phyloP scores from a whole-genome alignment of 768 basidiomycete species.

The Leccinum barrowsii region DNA sequence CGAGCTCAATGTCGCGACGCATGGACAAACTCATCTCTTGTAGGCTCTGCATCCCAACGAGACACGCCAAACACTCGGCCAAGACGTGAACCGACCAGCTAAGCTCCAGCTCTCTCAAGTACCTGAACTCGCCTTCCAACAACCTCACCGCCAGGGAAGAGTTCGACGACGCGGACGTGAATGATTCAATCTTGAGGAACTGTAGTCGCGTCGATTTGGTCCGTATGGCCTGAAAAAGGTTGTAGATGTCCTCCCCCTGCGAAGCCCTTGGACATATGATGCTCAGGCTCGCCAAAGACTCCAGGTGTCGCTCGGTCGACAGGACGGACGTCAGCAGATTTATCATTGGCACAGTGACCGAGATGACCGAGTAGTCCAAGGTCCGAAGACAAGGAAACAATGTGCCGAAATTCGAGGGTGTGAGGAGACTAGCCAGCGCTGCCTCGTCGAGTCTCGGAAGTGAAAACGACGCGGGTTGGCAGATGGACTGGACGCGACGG shows the following conservation, averaged over 20 bases:
- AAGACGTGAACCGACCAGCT: slow-evolving; percentile 24
- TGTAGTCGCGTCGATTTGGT: slow-evolving; percentile 16
- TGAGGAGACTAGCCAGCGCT: slow-evolving; percentile 19
- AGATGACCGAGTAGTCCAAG: slow-evolving; percentile 29
- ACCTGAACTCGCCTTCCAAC: slow-evolving; percentile 13
- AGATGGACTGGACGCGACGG: slow-evolving; percentile 20
- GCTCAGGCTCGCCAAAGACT: slow-evolving; percentile 17
- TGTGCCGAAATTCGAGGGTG: slow-evolving; percentile 15
- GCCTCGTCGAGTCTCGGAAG: slow-evolving; percentile 25
- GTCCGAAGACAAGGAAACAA: slow-evolving; percentile 25
- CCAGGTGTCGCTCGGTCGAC: slow-evolving; percentile 14
- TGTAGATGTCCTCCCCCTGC: slow-evolving; percentile 13
- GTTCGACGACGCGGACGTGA: slow-evolving; percentile 9
- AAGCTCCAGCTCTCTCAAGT: slow-evolving; percentile 23
- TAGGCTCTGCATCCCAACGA: slow-evolving; percentile 20
- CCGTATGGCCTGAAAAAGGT: slow-evolving; percentile 24
- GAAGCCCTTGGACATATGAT: slow-evolving; percentile 25
- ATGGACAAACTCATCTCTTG: slow-evolving; percentile 22
- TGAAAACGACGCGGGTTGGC: slow-evolving; percentile 20
- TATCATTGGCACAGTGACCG: slow-evolving; percentile 18
- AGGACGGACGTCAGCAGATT: slow-evolving; percentile 18
- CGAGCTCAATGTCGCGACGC: slow-evolving; percentile 15
- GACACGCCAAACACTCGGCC: slow-evolving; percentile 18
- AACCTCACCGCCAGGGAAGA: slow-evolving; percentile 16
- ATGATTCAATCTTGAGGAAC: slow-evolving; percentile 22